A percentile compares a stretch with the other conserved stretches of the same genome.
phyloP scores from a whole-genome alignment of 192 early-diverging fungal species.

The Coemansia sp. region DNA sequence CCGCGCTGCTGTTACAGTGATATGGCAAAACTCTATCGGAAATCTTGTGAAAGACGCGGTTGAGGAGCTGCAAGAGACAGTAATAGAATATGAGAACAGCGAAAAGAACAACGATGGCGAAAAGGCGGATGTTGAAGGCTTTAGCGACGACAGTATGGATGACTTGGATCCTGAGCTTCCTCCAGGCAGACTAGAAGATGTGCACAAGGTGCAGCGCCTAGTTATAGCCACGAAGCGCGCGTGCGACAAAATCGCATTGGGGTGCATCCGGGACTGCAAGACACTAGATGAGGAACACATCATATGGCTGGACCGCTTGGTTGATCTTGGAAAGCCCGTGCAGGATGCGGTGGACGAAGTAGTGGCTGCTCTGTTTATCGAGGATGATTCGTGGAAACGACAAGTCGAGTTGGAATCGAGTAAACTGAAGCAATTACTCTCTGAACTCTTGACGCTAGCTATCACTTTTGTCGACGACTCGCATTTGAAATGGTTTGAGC shows the following conservation, averaged over 20 bases:
- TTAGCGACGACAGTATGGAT: slow-evolving; percentile 42
- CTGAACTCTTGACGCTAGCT: slow-evolving; percentile 31
- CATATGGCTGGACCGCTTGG: slow-evolving; percentile 47
- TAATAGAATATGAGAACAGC: slow-evolving; percentile 14
- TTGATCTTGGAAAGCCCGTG: slow-evolving; percentile 41
- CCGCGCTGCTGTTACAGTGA: slow-evolving; percentile 19
- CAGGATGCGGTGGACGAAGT: slow-evolving; percentile 36
- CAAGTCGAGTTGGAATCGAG: slow-evolving; percentile 14
- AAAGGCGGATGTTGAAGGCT: neutral
- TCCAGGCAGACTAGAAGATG: slow-evolving; percentile 28
- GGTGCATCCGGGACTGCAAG: slow-evolving; percentile 50
- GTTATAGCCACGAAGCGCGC: slow-evolving; percentile 24
- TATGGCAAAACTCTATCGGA: slow-evolving; percentile 23
- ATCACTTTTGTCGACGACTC: slow-evolving; percentile 54
- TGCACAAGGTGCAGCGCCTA: slow-evolving; percentile 26
- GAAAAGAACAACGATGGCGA: neutral
- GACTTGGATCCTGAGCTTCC: slow-evolving; percentile 46
- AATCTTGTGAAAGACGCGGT: slow-evolving; percentile 39
- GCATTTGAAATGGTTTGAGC: slow-evolving; percentile 50
- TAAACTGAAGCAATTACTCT: slow-evolving; percentile 17
- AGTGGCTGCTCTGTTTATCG: slow-evolving; percentile 29
- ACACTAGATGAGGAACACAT: slow-evolving; percentile 34
- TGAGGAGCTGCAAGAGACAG: slow-evolving; percentile 34
- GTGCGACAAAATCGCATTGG: slow-evolving; percentile 43
- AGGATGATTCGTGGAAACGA: slow-evolving; percentile 27